Conservation (phyloP, 306 rosid genomes). For the Quercus variabilis region DNA sequence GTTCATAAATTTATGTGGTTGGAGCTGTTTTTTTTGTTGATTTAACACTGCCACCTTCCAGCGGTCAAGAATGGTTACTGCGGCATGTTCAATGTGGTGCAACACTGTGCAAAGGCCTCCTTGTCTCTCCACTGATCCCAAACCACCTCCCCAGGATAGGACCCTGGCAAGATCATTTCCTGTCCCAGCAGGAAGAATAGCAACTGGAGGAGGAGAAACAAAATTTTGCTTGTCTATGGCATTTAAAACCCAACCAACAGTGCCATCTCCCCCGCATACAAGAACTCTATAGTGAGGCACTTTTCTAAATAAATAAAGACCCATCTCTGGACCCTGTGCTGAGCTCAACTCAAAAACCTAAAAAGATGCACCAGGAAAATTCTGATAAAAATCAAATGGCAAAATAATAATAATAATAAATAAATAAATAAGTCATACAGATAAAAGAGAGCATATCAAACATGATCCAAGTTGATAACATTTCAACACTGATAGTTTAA, state of each 20-base stretch:
- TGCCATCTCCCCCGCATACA: slow-evolving; percentile 97
- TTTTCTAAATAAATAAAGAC: slow-evolving; percentile 86
- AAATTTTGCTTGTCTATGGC: slow-evolving; percentile 89
- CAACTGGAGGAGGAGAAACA: slow-evolving; percentile 98
- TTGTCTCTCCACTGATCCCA: slow-evolving; percentile 96
- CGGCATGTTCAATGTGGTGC: slow-evolving; percentile 90
- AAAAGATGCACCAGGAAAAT: slow-evolving; percentile 22
- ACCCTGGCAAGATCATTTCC: slow-evolving; percentile 99
- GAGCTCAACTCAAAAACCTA: slow-evolving; percentile 95
- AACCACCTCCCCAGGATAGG: slow-evolving; percentile 97
- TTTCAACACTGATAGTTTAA: neutral
- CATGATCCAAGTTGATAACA: neutral
- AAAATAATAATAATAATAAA: neutral
- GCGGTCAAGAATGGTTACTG: slow-evolving; percentile 95
- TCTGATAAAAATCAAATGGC: neutral
- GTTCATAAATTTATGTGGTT: slow-evolving; percentile 74
- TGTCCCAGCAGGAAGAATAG: slow-evolving; percentile 98
- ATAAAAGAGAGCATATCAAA: slow-evolving; percentile 1
- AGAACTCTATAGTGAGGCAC: slow-evolving; percentile 95
- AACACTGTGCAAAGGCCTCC: slow-evolving; percentile 94
- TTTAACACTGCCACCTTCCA: slow-evolving; percentile 77
- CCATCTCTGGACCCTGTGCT: slow-evolving; percentile 82
- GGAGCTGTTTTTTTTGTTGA: slow-evolving; percentile 66
- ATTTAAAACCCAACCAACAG: slow-evolving; percentile 97
- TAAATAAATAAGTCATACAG: neutral